Conservation (phyloP, 176 grass and related monocot genomes). For the Miscanthus lutarioriparius region DNA sequence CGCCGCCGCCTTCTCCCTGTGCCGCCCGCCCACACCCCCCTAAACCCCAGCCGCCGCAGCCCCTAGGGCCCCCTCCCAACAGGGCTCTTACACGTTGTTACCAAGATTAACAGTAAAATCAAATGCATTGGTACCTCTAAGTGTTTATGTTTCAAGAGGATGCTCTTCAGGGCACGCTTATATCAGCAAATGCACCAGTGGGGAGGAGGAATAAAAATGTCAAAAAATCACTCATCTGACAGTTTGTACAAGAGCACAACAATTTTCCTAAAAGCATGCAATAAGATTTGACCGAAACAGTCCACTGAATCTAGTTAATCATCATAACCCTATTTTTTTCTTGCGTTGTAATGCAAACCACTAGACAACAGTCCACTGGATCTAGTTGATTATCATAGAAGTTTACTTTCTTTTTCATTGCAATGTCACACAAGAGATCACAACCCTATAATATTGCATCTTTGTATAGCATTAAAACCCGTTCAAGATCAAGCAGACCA, state of each 20-base stretch:
- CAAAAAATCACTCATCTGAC: neutral
- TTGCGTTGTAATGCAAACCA: neutral
- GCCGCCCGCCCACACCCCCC: too few species aligned
- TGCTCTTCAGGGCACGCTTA: neutral
- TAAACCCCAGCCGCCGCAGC: too few species aligned
- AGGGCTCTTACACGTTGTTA: too few species aligned
- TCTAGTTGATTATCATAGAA: neutral
- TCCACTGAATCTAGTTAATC: neutral
- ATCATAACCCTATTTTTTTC: neutral
- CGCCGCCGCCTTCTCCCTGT: too few species aligned
- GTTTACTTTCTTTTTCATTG: neutral
- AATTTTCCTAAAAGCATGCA: neutral
- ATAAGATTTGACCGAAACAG: neutral
- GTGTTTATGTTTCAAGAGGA: neutral
- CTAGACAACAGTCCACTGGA: neutral
- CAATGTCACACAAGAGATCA: neutral
- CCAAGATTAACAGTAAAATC: neutral
- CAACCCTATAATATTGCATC: neutral
- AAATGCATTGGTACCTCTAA: neutral
- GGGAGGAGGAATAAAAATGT: neutral
- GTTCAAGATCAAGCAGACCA: neutral
- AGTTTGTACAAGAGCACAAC: neutral
- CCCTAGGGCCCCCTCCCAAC: too few species aligned
- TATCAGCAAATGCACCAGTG: neutral
- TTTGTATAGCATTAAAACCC: neutral